Percentiles rank a stretch among this genome's conserved stretches.
phyloP scores from a whole-genome alignment of 164 flowering plant species.

The Chimonanthus praecox region DNA sequence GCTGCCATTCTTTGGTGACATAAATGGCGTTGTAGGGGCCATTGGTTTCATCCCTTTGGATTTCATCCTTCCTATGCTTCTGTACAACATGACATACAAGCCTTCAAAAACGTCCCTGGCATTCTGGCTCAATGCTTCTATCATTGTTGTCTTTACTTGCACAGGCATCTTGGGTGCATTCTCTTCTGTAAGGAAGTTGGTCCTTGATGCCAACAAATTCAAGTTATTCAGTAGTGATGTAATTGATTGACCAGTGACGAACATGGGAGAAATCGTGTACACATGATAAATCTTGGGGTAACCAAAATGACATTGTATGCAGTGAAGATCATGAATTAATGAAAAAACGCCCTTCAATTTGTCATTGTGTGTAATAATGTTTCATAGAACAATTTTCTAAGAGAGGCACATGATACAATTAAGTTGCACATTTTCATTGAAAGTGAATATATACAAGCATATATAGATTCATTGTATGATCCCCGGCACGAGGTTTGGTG shows the following conservation, averaged over 20 bases:
- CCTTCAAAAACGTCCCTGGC: conserved; percentile 49
- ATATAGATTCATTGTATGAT: too few species aligned
- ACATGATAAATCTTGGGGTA: not conserved
- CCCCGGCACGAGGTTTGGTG: too few species aligned
- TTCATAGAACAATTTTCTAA: not conserved
- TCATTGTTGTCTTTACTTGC: conserved; percentile 68
- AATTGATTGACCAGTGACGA: conserved; percentile 29
- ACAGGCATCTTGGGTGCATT: conserved; percentile 79
- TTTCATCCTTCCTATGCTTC: conserved; percentile 89
- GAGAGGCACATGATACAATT: not conserved
- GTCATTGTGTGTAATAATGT: too few species aligned
- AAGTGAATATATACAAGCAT: too few species aligned
- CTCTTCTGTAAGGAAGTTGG: conserved; percentile 69
- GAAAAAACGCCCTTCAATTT: not conserved
- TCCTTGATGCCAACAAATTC: conserved; percentile 75
- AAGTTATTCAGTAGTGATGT: conserved; percentile 77
- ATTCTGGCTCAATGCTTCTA: conserved; percentile 61
- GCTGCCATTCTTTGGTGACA: conserved; percentile 97
- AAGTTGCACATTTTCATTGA: not conserved
- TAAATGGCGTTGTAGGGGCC: conserved; percentile 83
- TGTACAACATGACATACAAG: conserved; percentile 82
- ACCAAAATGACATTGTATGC: not conserved
- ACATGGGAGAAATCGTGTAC: not conserved
- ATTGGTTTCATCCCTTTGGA: conserved; percentile 94
- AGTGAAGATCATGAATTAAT: not conserved